Conservation (phyloP, 495 filamentous ascomycete species). For the Xylaria sp. region DNA sequence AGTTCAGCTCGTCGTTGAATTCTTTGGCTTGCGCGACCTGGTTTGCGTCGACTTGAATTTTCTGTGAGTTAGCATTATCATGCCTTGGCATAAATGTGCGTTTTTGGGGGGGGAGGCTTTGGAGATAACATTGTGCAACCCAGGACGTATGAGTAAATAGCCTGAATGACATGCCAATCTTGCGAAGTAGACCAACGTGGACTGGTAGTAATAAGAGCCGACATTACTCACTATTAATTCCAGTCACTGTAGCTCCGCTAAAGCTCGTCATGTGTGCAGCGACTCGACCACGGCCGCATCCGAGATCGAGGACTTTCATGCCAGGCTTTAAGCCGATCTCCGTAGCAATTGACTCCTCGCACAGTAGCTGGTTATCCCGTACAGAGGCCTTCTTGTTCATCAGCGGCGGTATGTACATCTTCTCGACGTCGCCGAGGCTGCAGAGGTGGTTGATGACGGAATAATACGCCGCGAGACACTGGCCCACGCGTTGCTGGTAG, state of each 20-base stretch:
- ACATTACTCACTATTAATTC: constrained; percentile 55
- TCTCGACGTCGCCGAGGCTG: constrained; percentile 70
- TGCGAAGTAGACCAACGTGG: too few species aligned
- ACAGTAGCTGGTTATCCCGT: constrained; percentile 62
- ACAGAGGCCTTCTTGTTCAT: constrained; percentile 65
- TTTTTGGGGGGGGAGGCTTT: background rate
- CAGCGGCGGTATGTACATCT: constrained; percentile 72
- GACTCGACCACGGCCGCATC: constrained; percentile 66
- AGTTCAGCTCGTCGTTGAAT: constrained; percentile 58
- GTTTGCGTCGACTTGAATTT: constrained; percentile 57
- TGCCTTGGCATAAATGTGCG: background rate
- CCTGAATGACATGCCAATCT: background rate
- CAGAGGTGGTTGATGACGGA: constrained; percentile 70
- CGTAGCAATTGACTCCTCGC: constrained; percentile 63
- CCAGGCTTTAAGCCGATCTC: constrained; percentile 60
- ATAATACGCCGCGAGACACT: constrained; percentile 67
- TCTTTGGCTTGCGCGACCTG: constrained; percentile 63
- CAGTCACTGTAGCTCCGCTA: constrained; percentile 63
- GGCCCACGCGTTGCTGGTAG: constrained; percentile 66
- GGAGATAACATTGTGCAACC: background rate
- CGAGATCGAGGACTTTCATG: constrained; percentile 63
- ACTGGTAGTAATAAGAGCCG: background rate
- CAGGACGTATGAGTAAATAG: background rate
- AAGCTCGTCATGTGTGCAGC: constrained; percentile 67
- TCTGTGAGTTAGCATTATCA: background rate